Evolutionary conservation across 345 rosid species (phyloP), one percentile per base, ranked within the genome.

Genomic region (Kandelia obovata): DNA sequence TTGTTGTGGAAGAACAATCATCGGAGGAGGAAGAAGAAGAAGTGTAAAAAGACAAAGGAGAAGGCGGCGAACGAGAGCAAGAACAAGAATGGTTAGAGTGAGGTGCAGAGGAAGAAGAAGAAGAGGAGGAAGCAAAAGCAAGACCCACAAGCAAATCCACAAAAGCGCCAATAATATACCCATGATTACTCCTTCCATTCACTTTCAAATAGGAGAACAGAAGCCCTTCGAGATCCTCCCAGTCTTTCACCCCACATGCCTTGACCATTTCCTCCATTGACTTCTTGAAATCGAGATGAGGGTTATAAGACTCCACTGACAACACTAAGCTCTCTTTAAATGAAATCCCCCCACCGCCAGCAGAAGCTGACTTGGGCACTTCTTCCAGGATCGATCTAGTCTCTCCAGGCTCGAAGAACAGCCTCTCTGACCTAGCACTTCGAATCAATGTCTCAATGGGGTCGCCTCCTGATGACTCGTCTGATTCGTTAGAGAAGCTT

Each of bases 401-500:
- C 57, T 75, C 67, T 23, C 60, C 73, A 5, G 83, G 80, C 16
- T 79, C 68, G 20, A 76, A 78, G 63, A 75, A 73, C 71, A 83
- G 58, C 71, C 83, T 64, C 26, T 78, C 78, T 25, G 82, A 77
- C 73, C 77, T 75, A 57, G 77, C 27, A 26, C 70, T 74, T n/a
- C 7, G 31, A 47, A 75, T 75, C 51, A 75, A 67, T 2, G 27
- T 39, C 74, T 75, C 80, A 15, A 81, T 57, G 19, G 74, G 59
- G 26, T 61, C 53, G 19, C 4, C 31, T 0, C 73, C 81, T 0
- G 67, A 73, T 3, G 81, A 70, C 66, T 70, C 78, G 43, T 80
- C 84, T 9, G 78, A 77, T 30, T 76, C 77, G 1, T 83, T 75
- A 5, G 90, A 78, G 75, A 80, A 82, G 57, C 86, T 86, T 3